Conservation (phyloP, 2,329 filamentous ascomycete genomes). For the Acrocalymma vagum region DNA sequence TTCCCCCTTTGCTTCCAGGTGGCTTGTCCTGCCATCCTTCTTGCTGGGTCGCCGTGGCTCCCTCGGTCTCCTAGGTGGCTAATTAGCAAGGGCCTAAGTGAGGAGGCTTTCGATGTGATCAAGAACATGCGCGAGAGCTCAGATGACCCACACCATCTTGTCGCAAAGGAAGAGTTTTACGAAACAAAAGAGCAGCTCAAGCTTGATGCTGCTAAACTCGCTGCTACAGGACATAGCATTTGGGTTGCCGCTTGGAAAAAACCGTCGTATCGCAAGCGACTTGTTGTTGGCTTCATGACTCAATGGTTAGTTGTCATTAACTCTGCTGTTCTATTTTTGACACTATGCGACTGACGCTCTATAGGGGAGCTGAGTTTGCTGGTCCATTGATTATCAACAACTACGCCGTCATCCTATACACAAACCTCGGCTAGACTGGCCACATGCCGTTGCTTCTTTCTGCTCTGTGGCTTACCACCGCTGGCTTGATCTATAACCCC, state of each 20-base stretch:
- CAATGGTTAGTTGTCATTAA: constrained; percentile 51
- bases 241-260: constrained; percentile 22
- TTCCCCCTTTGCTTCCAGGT: constrained; percentile 55
- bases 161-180: constrained; percentile 57
- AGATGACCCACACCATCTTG: constrained; percentile 51
- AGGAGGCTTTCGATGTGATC: constrained; percentile 57
- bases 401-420: constrained; percentile 43
- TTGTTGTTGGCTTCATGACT: constrained; percentile 59
- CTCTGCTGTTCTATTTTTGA: not conserved
- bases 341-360: not conserved
- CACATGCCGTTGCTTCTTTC: constrained; percentile 53
- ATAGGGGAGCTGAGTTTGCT: constrained; percentile 60
- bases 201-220: constrained; percentile 19
- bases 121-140: constrained; percentile 48
- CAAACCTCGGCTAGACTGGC: constrained; percentile 49
- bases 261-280: constrained; percentile 52
- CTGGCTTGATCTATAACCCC: constrained; percentile 44
- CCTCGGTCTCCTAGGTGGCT: constrained; percentile 61
- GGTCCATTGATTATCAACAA: constrained; percentile 62
- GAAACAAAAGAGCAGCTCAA: constrained; percentile 55
- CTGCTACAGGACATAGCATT: constrained; percentile 10
- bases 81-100: constrained; percentile 54
- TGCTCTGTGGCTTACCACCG: constrained; percentile 54
- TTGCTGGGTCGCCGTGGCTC: constrained; percentile 52
- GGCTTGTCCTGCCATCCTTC: constrained; percentile 50